phyloP scores from a whole-genome alignment of 1,284 basidiomycete genomes.

The Porogramme epimiltina region DNA sequence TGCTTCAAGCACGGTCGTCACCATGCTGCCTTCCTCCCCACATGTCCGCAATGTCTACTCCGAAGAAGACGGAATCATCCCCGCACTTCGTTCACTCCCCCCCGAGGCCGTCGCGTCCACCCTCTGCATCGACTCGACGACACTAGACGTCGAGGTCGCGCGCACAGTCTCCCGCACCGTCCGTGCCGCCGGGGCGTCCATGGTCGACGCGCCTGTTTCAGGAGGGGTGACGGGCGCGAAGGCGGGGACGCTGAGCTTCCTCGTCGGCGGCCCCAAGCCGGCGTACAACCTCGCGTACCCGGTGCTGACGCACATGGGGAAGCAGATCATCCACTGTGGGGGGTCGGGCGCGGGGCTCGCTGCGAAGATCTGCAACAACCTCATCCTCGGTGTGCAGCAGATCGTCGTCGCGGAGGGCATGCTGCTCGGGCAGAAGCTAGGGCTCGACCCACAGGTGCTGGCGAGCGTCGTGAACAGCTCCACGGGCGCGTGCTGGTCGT shows the following conservation, averaged over 20 bases:
- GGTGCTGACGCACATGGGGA: constrained; percentile 76
- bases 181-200: constrained; percentile 59
- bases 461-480: constrained; percentile 84
- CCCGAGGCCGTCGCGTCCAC: constrained; percentile 45
- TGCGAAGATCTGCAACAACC: constrained; percentile 89
- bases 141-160: constrained; percentile 78
- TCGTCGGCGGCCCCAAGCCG: constrained; percentile 76
- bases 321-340: constrained; percentile 83
- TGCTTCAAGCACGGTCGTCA: constrained; percentile 70
- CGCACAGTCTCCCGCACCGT: constrained; percentile 63
- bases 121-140: constrained; percentile 87
- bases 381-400: constrained; percentile 78
- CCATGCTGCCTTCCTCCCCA: constrained; percentile 87
- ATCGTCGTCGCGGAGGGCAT: constrained; percentile 83
- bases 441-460: constrained; percentile 73
- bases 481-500: constrained; percentile 84
- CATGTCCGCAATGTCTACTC: constrained; percentile 78
- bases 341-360: constrained; percentile 83
- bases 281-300: constrained; percentile 66
- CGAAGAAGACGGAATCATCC: constrained; percentile 57
- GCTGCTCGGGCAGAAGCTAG: constrained; percentile 79
- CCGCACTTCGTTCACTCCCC: constrained; percentile 50
- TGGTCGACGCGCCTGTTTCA: constrained; percentile 91
- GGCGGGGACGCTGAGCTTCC: constrained; percentile 85
- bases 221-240: constrained; percentile 88